Conservation (phyloP, 768 basidiomycete genomes). For the Ramaria sp. region DNA sequence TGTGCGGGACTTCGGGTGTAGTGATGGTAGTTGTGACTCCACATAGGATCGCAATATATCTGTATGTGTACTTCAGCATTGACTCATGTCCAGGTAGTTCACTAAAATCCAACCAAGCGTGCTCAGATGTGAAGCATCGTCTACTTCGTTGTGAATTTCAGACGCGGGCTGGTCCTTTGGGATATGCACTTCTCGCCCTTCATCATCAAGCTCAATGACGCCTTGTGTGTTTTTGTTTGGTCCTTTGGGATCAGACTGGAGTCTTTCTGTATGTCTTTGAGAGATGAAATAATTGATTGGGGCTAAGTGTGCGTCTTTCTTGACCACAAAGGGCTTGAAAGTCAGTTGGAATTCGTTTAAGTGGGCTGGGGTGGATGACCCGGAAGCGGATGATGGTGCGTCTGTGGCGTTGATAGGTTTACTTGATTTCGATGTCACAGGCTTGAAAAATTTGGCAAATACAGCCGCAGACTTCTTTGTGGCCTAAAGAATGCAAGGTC, state of each 20-base stretch:
- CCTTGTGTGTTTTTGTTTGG: slow-evolving; percentile 22
- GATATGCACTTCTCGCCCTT: slow-evolving; percentile 9
- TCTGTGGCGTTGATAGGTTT: slow-evolving; percentile 15
- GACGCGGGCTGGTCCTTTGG: slow-evolving; percentile 8
- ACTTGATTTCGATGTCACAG: slow-evolving; percentile 22
- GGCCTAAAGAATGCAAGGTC: slow-evolving; percentile 20
- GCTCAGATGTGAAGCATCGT: slow-evolving; percentile 20
- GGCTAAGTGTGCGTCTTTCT: slow-evolving; percentile 64
- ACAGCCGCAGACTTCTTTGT: slow-evolving; percentile 64
- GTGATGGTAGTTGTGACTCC: slow-evolving; percentile 7
- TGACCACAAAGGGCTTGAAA: slow-evolving; percentile 73
- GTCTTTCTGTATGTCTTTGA: slow-evolving; percentile 13
- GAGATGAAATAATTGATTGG: slow-evolving; percentile 58
- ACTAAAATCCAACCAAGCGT: slow-evolving; percentile 28
- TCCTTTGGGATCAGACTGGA: slow-evolving; percentile 14
- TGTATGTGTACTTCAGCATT: not conserved
- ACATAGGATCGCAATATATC: slow-evolving; percentile 5
- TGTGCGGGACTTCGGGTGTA: not conserved
- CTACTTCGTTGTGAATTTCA: slow-evolving; percentile 17
- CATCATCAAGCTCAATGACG: slow-evolving; percentile 46
- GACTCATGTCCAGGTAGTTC: not conserved
- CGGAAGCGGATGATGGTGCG: slow-evolving; percentile 17
- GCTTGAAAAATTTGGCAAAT: slow-evolving; percentile 65
- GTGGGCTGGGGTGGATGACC: slow-evolving; percentile 33
- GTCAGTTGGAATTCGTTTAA: slow-evolving; percentile 46